These are phyloP conservation scores for Rhizopogon rudus DNA, from an alignment of 768 basidiomycete genomes.

Conservation along the genomic window DNA sequence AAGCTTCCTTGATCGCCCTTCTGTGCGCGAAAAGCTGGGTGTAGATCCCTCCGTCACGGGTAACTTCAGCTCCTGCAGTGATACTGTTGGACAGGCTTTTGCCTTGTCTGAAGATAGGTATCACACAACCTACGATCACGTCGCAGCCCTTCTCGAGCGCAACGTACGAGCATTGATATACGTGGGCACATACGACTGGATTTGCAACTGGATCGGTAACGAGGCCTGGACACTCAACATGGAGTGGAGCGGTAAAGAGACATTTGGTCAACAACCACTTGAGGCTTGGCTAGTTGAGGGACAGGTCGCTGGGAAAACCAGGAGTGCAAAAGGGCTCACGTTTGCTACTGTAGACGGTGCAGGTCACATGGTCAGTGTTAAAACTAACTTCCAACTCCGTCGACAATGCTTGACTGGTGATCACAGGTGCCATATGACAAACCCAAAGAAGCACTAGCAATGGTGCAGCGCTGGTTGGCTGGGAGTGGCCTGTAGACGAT, in stretches of 20 bases:
- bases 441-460: conserved; percentile 45
- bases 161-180: conserved; percentile 71
- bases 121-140: conserved; percentile 27
- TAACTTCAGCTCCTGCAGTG: conserved; percentile 37
- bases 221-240: conserved; percentile 70
- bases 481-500: conserved; percentile 17
- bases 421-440: conserved; percentile 58
- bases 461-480: conserved; percentile 47
- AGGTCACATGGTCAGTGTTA: conserved; percentile 62
- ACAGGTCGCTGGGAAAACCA: conserved; percentile 48
- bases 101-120: conserved; percentile 33
- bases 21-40: conserved; percentile 52
- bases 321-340: conserved; percentile 56
- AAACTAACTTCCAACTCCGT: background rate
- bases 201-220: conserved; percentile 78
- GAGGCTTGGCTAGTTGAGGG: conserved; percentile 54
- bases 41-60: conserved; percentile 44
- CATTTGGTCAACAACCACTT: conserved; percentile 44
- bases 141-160: conserved; percentile 61
- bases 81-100: conserved; percentile 47
- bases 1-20: conserved; percentile 56
- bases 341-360: conserved; percentile 64
- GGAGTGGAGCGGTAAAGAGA: conserved; percentile 62
- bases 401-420: conserved; percentile 2
- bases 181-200: conserved; percentile 74